A percentile compares a stretch with the other conserved stretches of the same genome.
phyloP scores from a whole-genome alignment of 441 rosid species.

The Biscutella laevigata region DNA sequence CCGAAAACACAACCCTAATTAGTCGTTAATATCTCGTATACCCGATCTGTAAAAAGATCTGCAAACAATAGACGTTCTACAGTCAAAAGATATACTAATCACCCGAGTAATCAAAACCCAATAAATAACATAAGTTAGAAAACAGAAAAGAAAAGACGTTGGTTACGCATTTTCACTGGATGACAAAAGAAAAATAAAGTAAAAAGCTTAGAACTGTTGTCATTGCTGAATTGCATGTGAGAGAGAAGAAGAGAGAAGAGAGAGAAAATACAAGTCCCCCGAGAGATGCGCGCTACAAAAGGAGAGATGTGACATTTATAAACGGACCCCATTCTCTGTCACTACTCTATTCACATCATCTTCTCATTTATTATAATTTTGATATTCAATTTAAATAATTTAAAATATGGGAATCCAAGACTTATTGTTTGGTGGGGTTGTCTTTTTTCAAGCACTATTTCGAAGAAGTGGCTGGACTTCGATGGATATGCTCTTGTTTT shows the following conservation, averaged over 20 bases:
- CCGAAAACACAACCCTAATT: too few species aligned
- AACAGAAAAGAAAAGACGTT: constrained; percentile 7
- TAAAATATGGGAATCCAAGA: constrained; percentile 17
- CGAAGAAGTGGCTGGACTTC: constrained; percentile 12
- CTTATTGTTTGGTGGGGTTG: background rate
- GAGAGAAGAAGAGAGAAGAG: constrained; percentile 18
- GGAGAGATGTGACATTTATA: constrained; percentile 29
- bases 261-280: constrained; percentile 34
- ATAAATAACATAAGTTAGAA: background rate
- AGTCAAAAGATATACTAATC: too few species aligned
- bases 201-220: constrained; percentile 19
- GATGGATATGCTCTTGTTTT: constrained; percentile 10
- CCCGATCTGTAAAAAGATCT: too few species aligned
- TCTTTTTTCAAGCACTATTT: background rate
- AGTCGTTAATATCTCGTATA: too few species aligned
- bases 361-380: constrained; percentile 11
- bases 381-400: background rate
- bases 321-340: constrained; percentile 31
- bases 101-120: too few species aligned
- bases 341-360: constrained; percentile 27
- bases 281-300: constrained; percentile 35
- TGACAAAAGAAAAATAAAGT: constrained; percentile 9
- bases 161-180: constrained; percentile 12
- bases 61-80: too few species aligned
- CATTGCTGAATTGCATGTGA: constrained; percentile 29